Evolutionary conservation across 164 flowering plant genomes (phyloP), one percentile per base, ranked within the genome.

Genomic region (Piper betle): DNA sequence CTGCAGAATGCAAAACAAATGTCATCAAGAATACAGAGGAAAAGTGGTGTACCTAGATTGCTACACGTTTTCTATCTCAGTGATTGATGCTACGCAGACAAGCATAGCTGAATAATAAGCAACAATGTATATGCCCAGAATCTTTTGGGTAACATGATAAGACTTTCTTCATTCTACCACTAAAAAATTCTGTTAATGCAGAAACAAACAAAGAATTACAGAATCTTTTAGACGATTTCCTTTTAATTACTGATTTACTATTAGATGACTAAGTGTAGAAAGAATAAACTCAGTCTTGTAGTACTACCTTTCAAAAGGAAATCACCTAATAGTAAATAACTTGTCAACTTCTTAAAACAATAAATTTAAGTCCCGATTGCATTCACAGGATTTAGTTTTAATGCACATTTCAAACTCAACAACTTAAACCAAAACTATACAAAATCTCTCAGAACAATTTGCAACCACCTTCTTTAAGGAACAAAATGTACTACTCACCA

Each of bases 401-500:
- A 43, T 6, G 11, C 19, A 40, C 46, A 39, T 50, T 19, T 41
- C 7, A 33, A 48, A 48, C 41, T 20, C 39, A 37, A n/a, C 16
- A 13, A 37, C 59, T 13, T 33, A 37, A 17, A 12, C 15, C 59
- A 25, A 57, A 57, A 1, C 2, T 16, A 48, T 10, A 9, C 11
- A 48, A 16, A 48, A 10, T 16, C 11, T 48, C 52, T 9, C 56
- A 39, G 50, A 11, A 18, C 61, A 40, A 11, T 20, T n/a, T 37
- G 39, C 46, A 38, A 46, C 50, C 50, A 33, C 13, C 11, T 54
- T 25, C 19, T 19, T 18, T 40, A 13, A 2, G 20, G 16, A 52
- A 40, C 16, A 59, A 20, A 53, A 42, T 17, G 11, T 42, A 6
- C 55, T 18, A 58, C 66, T 64, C 66, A 77, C 86, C 78, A 41